Conservation (phyloP, 225 moss, liverwort and hornwort genomes). For the Sphagnum tenellum region DNA sequence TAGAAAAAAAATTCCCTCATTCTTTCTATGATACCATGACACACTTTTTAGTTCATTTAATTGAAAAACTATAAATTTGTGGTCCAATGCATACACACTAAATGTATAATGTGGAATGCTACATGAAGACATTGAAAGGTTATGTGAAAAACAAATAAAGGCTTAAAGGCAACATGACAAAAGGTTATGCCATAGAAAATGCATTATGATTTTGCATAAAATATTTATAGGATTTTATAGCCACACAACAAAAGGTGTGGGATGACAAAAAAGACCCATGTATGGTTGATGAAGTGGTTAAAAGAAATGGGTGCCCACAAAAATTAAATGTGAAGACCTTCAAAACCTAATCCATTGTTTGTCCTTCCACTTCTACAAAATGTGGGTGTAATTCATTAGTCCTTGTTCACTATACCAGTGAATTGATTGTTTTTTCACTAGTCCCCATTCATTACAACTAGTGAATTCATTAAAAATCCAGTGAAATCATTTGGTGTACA, state of each 20-base stretch:
- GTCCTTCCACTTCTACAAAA: too few species aligned
- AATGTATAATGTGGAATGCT: slow-evolving; percentile 5
- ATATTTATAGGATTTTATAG: neutral
- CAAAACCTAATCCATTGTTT: too few species aligned
- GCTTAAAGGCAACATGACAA: neutral
- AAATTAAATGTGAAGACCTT: too few species aligned
- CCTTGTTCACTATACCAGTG: too few species aligned
- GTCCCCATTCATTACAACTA: too few species aligned
- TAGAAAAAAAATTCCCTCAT: neutral
- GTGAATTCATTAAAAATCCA: too few species aligned
- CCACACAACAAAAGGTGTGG: neutral
- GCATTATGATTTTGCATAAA: neutral
- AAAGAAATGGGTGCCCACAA: too few species aligned
- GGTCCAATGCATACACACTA: neutral
- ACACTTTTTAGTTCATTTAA: too few species aligned
- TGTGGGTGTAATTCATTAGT: too few species aligned
- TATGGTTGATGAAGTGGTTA: neutral
- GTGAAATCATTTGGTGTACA: too few species aligned
- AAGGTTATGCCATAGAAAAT: neutral
- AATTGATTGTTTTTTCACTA: too few species aligned
- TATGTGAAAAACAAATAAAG: neutral
- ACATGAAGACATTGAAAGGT: slow-evolving; percentile 1
- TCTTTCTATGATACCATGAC: neutral
- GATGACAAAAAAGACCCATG: neutral
- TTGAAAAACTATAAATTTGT: neutral